Conservation (phyloP, 176 grass and related monocot genomes). For the Eleusine coracana region DNA sequence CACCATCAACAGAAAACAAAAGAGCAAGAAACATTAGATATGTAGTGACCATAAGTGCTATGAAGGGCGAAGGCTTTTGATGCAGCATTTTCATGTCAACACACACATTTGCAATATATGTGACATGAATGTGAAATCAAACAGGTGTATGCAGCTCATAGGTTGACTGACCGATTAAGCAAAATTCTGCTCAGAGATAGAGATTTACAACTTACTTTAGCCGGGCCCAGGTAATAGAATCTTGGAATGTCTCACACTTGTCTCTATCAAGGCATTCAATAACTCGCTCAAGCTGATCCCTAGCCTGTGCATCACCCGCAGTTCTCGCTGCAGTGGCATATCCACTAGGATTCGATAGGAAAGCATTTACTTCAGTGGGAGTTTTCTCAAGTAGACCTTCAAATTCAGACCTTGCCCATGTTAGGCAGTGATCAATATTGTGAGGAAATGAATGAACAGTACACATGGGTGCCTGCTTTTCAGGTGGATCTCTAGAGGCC, state of each 20-base stretch:
- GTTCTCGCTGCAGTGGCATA: constrained; percentile 67
- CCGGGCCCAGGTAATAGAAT: constrained; percentile 88
- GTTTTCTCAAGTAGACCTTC: constrained; percentile 96
- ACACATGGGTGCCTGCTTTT: constrained; percentile 95
- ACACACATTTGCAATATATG: neutral
- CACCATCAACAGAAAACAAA: constrained; percentile 28
- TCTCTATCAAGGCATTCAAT: constrained; percentile 82
- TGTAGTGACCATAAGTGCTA: neutral
- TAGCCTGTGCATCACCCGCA: constrained; percentile 86
- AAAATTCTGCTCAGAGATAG: neutral
- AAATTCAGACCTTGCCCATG: constrained; percentile 93
- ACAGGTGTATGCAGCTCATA: neutral
- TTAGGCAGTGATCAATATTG: constrained; percentile 94
- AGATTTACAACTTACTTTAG: constrained; percentile 58
- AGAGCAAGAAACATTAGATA: neutral
- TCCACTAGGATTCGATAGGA: constrained; percentile 67
- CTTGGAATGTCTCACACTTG: constrained; percentile 84
- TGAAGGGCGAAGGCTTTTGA: neutral
- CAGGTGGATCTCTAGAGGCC: constrained; percentile 95
- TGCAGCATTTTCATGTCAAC: neutral
- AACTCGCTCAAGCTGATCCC: constrained; percentile 76
- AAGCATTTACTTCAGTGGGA: constrained; percentile 83
- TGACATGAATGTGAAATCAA: constrained; percentile 19
- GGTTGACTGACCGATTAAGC: neutral
- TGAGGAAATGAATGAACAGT: constrained; percentile 95